phyloP scores from a whole-genome alignment of 495 filamentous ascomycete species.

The Tuber brumale region DNA sequence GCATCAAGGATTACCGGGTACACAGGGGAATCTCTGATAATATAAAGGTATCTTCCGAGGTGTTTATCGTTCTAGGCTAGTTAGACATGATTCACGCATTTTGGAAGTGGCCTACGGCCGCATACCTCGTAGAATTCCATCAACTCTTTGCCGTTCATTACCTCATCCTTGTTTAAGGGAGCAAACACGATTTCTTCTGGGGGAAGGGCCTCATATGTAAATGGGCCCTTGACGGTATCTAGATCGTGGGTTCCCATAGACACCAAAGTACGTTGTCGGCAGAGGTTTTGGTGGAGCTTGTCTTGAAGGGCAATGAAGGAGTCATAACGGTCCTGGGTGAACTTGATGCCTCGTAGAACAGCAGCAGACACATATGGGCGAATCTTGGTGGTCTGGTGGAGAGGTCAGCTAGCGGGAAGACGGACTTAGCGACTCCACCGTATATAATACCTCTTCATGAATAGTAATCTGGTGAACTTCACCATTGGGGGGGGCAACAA shows the following conservation, averaged over 20 bases:
- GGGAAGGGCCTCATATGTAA: constrained; percentile 87
- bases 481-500: constrained; percentile 63
- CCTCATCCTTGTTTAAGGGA: constrained; percentile 81
- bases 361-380: constrained; percentile 81
- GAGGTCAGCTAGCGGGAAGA: constrained; percentile 10
- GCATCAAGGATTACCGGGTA: constrained; percentile 97
- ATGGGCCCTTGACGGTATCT: constrained; percentile 87
- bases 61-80: constrained; percentile 65
- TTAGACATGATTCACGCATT: constrained; percentile 4
- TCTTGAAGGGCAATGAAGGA: constrained; percentile 98
- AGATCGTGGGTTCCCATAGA: constrained; percentile 96
- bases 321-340: constrained; percentile 83
- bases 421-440: neutral
- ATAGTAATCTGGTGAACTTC: constrained; percentile 74
- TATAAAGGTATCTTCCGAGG: constrained; percentile 72
- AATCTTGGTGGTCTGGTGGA: constrained; percentile 60
- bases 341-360: constrained; percentile 81
- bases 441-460: constrained; percentile 53
- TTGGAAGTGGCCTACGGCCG: constrained; percentile 12
- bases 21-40: constrained; percentile 85
- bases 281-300: constrained; percentile 95
- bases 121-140: constrained; percentile 86
- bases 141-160: constrained; percentile 79
- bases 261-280: constrained; percentile 83
- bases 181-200: constrained; percentile 89